Evolutionary conservation across 768 basidiomycete genomes (phyloP).

Genomic region (Boletus reticuloceps): DNA sequence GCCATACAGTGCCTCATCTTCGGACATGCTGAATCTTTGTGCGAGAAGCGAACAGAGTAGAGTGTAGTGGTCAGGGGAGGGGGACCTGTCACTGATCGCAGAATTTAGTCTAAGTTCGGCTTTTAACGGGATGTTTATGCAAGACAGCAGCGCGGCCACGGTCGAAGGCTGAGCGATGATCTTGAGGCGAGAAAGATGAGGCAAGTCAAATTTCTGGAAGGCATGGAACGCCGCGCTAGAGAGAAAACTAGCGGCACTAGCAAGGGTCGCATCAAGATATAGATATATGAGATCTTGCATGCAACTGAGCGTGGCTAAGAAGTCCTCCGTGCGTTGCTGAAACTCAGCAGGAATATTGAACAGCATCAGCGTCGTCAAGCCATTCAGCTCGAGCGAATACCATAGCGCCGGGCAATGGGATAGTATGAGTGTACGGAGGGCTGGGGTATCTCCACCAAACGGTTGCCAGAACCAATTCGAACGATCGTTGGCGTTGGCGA

Average conservation of each 20-base stretch:
- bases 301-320: constrained; percentile 31
- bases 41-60: neutral
- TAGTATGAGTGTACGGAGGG: neutral
- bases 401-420: neutral
- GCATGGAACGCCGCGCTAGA: neutral
- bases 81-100: too few species aligned
- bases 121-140: neutral
- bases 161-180: constrained; percentile 1
- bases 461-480: neutral
- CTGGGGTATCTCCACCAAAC: neutral
- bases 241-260: constrained; percentile 1
- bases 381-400: neutral
- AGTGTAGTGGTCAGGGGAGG: neutral
- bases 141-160: constrained; percentile 3
- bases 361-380: constrained; percentile 37
- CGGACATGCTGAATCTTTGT: neutral
- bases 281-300: constrained; percentile 36
- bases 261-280: constrained; percentile 31
- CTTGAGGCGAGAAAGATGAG: constrained; percentile 3
- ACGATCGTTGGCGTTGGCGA: too few species aligned
- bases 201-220: neutral
- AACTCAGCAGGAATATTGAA: constrained; percentile 16
- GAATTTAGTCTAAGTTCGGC: neutral
- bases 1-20: neutral
- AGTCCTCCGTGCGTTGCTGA: constrained; percentile 29